phyloP scores from a whole-genome alignment of 768 basidiomycete genomes.

The Lactarius pseudohatsudake region DNA sequence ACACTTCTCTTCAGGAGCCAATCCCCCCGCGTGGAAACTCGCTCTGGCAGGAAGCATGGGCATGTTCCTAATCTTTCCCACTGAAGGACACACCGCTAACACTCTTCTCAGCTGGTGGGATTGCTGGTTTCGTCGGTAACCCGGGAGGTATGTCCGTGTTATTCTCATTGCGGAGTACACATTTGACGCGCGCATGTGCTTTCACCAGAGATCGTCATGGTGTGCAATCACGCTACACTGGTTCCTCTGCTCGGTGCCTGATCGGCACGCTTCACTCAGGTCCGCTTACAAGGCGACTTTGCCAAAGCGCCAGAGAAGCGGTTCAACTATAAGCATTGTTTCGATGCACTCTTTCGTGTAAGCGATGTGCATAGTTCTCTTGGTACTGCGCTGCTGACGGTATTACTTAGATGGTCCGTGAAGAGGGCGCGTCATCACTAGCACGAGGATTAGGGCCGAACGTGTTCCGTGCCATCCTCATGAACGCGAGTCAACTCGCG shows the following conservation, averaged over 20 bases:
- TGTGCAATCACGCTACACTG: background rate
- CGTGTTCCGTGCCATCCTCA: constrained; percentile 79
- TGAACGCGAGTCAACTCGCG: constrained; percentile 92
- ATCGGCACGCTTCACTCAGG: constrained; percentile 37
- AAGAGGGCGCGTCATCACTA: constrained; percentile 79
- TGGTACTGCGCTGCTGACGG: constrained; percentile 21
- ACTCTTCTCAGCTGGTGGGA: constrained; percentile 61
- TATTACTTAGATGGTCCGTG: constrained; percentile 69
- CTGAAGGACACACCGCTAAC: background rate
- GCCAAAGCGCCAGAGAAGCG: constrained; percentile 86
- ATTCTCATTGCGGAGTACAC: background rate
- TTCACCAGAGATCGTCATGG: constrained; percentile 72
- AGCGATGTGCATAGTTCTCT: constrained; percentile 36
- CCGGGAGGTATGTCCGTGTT: constrained; percentile 59
- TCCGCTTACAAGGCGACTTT: constrained; percentile 88
- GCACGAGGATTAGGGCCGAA: constrained; percentile 80
- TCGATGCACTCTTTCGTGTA: constrained; percentile 85
- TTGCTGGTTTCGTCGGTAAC: constrained; percentile 87
- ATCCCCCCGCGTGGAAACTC: constrained; percentile 79
- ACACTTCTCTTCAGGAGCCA: constrained; percentile 42
- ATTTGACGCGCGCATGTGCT: background rate
- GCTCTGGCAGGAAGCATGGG: constrained; percentile 85
- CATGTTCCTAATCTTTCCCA: constrained; percentile 32
- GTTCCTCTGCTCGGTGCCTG: background rate
- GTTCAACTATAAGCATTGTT: constrained; percentile 87